Base-by-base conservation (phyloP, 1,284 basidiomycete species). In the Flammula alnicola region DNA sequence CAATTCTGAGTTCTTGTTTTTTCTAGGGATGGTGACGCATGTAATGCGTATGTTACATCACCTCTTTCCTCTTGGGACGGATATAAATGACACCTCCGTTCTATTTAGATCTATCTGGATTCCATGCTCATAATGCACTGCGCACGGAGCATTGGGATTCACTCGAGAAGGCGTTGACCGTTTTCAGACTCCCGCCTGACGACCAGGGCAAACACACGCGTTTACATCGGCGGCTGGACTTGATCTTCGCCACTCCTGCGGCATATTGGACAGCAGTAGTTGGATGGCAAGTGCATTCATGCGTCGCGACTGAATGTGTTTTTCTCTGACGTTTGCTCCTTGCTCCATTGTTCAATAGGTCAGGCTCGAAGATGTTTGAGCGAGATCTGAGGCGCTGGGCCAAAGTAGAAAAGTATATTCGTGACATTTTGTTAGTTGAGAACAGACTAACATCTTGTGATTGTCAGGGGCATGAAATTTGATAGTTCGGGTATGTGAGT, bases 301-400 rank as follows among this genome's bases (percentile, higher is more conserved):
- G 23, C 10, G 22, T 43, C 12, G n/a, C 32, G 11, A 16, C 25
- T 27, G 27, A 9, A 20, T 20, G 27, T 32, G 1, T 30, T 5
- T 5, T 38, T 12, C 16, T 41, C 19, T 37, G 26, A 35, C 14
- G 31, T 22, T 16, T 25, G 17, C 5, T 30, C 22, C 27, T n/a
- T 42, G 26, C 47, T 38, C 11, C 12, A 8, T 19, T 37, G 12
- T 7, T 47, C 9, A 16, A n/a, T 38, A 90, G 88, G 90, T 87
- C 86, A 4, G 91, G 91, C 0, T 89, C 86, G 0, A 88, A 78
- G 41, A 84, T 88, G 79, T 92, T 93, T 58, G 79, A 92, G 63
- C 73, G 89, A n/a, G 91, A 93, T 63, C 63, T 93, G 44, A 72
- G 90, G 44, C 70, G 79, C 12, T 86, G 81, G 79, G 88, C 88